Percentiles rank a stretch among this genome's conserved stretches.
Evolutionary conservation across 768 basidiomycete species (phyloP).

Genomic region (Suillus fuscotomentosus): DNA sequence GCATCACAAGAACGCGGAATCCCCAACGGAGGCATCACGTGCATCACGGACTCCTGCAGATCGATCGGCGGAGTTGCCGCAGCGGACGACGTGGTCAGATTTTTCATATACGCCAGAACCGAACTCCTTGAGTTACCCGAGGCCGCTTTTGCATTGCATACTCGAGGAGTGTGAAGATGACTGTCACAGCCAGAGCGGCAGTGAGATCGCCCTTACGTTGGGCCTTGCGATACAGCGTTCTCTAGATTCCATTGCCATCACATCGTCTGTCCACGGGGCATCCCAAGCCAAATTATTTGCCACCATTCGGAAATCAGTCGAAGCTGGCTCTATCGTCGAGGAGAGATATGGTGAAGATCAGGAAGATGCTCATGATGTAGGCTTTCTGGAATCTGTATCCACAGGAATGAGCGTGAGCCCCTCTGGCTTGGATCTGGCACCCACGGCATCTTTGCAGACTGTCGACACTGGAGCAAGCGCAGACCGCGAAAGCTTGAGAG

Average conservation of each 20-base stretch:
- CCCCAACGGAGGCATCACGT: neutral
- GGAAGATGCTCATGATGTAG: slow-evolving; percentile 11
- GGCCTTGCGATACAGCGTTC: slow-evolving; percentile 15
- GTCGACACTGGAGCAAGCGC: slow-evolving; percentile 12
- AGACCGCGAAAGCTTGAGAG: slow-evolving; percentile 18
- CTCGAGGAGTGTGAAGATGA: slow-evolving; percentile 30
- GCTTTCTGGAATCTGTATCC: slow-evolving; percentile 8
- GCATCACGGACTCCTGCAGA: neutral
- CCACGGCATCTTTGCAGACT: slow-evolving; percentile 21
- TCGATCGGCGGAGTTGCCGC: neutral
- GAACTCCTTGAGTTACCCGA: slow-evolving; percentile 18
- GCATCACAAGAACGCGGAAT: neutral
- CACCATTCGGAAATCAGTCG: neutral
- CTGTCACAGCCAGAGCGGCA: slow-evolving; percentile 18
- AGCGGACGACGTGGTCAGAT: slow-evolving; percentile 30
- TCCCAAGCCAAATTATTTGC: neutral
- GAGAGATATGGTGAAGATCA: slow-evolving; percentile 4
- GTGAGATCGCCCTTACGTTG: slow-evolving; percentile 13
- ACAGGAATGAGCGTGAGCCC: slow-evolving; percentile 14
- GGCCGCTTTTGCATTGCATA: slow-evolving; percentile 23
- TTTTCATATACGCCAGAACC: slow-evolving; percentile 19
- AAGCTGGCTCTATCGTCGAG: neutral
- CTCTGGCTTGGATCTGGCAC: slow-evolving; percentile 18
- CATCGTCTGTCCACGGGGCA: neutral
- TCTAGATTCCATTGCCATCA: slow-evolving; percentile 10